phyloP scores from a whole-genome alignment of 2,329 filamentous ascomycete genomes.

The Beauveria scarabaeidicola region DNA sequence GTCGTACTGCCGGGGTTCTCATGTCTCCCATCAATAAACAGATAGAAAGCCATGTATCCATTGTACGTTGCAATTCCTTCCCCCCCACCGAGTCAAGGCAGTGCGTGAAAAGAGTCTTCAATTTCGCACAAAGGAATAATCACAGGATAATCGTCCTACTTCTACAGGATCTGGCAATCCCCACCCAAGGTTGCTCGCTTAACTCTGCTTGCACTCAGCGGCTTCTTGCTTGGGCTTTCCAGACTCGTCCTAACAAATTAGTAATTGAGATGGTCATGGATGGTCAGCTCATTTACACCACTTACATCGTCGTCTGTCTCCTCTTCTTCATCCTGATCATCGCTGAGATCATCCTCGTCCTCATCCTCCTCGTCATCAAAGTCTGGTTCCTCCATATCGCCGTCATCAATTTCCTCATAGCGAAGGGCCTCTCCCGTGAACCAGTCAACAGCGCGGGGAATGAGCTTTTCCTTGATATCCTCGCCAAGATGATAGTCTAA shows the following conservation, averaged over 20 bases:
- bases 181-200: slow-evolving; percentile 23
- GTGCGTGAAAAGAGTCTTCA: background rate
- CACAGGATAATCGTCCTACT: background rate
- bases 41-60: slow-evolving; percentile 1
- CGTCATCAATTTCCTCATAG: slow-evolving; percentile 82
- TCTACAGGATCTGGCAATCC: background rate
- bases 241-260: slow-evolving; percentile 59
- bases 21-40: background rate
- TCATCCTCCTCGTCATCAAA: slow-evolving; percentile 90
- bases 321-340: slow-evolving; percentile 76
- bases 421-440: slow-evolving; percentile 97
- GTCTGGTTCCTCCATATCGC: slow-evolving; percentile 73
- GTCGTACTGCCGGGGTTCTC: background rate
- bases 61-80: slow-evolving; percentile 1
- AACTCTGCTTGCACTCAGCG: slow-evolving; percentile 95
- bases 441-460: slow-evolving; percentile 97
- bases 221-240: slow-evolving; percentile 90
- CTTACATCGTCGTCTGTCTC: slow-evolving; percentile 71
- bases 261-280: background rate
- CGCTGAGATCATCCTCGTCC: slow-evolving; percentile 77
- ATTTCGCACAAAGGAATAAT: background rate
- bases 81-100: background rate
- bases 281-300: background rate
- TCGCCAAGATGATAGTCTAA: slow-evolving; percentile 98
- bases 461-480: slow-evolving; percentile 99